Evolutionary conservation across 2,329 filamentous ascomycete species (phyloP).

Genomic region (Neoscytalidium dimidiatum): DNA sequence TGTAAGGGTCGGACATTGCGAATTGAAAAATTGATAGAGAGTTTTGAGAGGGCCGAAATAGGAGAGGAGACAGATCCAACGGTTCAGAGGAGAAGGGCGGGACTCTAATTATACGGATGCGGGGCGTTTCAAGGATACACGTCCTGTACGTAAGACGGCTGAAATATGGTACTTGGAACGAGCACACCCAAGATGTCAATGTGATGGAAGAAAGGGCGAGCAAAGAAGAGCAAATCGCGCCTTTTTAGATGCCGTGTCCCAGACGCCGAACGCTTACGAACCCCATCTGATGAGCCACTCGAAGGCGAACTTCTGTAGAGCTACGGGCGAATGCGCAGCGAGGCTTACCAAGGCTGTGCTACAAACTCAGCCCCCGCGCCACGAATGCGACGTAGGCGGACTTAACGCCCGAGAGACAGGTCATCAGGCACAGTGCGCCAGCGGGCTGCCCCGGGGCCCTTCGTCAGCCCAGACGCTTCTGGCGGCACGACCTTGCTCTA

Average conservation of each 20-base stretch:
- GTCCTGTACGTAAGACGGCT: conserved; percentile 6
- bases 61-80: not conserved
- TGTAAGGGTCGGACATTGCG: conserved; percentile 28
- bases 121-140: not conserved
- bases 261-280: not conserved
- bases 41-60: not conserved
- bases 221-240: not conserved
- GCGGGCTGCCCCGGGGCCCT: not conserved
- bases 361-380: not conserved
- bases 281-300: not conserved
- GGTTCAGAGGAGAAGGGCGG: not conserved
- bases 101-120: not conserved
- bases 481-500: not conserved
- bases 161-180: not conserved
- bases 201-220: not conserved
- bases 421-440: not conserved
- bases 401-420: not conserved
- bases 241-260: not conserved
- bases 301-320: not conserved
- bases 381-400: not conserved
- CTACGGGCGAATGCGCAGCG: not conserved
- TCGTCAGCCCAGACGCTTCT: not conserved
- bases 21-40: not conserved
- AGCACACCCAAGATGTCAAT: not conserved
- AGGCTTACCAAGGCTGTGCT: conserved; percentile 2